These are phyloP conservation scores for Albatrellus sp. DNA, from an alignment of 1,284 basidiomycete species.

Conservation along the genomic window DNA sequence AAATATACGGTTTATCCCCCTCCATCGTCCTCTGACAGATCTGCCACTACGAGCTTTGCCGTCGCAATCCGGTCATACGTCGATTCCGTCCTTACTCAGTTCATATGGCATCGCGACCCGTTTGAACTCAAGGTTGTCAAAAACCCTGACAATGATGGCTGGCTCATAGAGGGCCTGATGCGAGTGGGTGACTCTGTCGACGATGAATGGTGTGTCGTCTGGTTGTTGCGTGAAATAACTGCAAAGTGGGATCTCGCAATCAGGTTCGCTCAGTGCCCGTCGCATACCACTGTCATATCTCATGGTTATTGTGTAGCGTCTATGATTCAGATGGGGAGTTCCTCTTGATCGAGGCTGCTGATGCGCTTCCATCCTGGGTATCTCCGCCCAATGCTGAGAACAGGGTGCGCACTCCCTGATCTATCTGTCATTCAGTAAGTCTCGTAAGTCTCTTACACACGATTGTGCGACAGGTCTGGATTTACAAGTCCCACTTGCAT, in stretches of 20 bases:
- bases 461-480: conserved; percentile 66
- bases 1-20: conserved; percentile 64
- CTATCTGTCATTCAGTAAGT: conserved; percentile 19
- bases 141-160: conserved; percentile 33
- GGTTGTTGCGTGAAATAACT: conserved; percentile 72
- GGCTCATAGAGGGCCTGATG: conserved; percentile 65
- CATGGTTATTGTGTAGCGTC: conserved; percentile 31
- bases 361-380: conserved; percentile 83
- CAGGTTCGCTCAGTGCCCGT: conserved; percentile 32
- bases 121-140: conserved; percentile 68
- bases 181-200: conserved; percentile 88
- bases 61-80: conserved; percentile 54
- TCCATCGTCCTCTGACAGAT: conserved; percentile 33
- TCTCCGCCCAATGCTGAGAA: conserved; percentile 85
- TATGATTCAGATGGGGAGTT: conserved; percentile 95
- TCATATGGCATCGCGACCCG: conserved; percentile 82
- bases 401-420: conserved; percentile 50
- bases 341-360: conserved; percentile 91
- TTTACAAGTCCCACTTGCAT: conserved; percentile 72
- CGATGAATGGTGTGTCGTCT: conserved; percentile 92
- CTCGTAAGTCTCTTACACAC: conserved; percentile 18
- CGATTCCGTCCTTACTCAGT: conserved; percentile 45
- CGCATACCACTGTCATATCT: conserved; percentile 5
- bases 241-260: conserved; percentile 67
- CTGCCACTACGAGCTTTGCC: conserved; percentile 55